These are phyloP conservation scores for Helotiales sp. DNA, from an alignment of 2,329 filamentous ascomycete genomes.

Conservation along the genomic window DNA sequence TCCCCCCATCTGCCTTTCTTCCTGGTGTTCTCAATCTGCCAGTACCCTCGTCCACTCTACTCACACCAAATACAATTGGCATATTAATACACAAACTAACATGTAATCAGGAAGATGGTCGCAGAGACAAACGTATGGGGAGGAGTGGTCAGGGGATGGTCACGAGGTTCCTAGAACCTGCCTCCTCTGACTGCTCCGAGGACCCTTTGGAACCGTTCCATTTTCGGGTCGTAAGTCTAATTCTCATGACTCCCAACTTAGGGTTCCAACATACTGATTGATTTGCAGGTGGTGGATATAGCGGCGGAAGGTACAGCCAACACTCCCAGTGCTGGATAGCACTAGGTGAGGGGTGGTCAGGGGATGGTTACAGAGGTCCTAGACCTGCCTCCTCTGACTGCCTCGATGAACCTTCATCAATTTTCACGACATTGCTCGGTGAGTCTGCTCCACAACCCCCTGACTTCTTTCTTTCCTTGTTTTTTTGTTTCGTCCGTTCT, in stretches of 20 bases:
- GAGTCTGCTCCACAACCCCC: no score
- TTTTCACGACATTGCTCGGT: no score
- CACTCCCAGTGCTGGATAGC: no score
- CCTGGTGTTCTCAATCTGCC: background rate
- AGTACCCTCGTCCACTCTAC: background rate
- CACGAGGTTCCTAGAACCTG: background rate
- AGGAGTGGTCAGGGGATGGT: conserved; percentile 2
- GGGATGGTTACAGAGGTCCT: background rate
- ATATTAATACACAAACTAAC: background rate
- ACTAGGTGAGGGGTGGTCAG: background rate
- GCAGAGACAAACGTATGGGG: background rate
- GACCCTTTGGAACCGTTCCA: background rate
- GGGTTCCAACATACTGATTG: no score
- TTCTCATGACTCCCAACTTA: no score
- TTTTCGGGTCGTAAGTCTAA: no score
- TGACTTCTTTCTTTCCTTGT: background rate
- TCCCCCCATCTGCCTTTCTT: background rate
- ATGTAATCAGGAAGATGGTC: background rate
- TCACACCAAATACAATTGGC: background rate
- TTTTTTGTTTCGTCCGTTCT: no score
- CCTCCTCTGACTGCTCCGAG: background rate
- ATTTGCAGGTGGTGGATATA: no score
- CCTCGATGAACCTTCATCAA: background rate
- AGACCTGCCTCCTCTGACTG: background rate
- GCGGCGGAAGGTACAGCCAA: no score